Evolutionary conservation across 495 filamentous ascomycete species (phyloP), one percentile per base, ranked within the genome.

Genomic region (Penicillium ucsense): DNA sequence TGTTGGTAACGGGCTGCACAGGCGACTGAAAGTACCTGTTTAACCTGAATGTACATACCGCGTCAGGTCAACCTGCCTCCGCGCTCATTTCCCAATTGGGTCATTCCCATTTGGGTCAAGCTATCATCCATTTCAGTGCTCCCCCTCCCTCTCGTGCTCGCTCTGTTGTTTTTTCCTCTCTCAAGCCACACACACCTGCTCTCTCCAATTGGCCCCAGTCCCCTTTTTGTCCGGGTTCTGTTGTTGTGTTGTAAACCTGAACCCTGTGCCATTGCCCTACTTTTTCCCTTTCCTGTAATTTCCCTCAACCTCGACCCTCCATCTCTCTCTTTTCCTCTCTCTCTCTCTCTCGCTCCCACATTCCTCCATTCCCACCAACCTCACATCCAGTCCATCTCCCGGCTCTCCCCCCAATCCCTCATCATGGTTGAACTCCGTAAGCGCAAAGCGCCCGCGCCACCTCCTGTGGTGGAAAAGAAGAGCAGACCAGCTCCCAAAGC

Each of bases 391-490:
- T 10, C 34, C 34, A 35, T 7, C 34, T 35, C 34, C 35, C 34
- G 34, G 2, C 34, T 32, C 10, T 12, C 35, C 8, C 5, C 7
- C 11, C 46, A 31, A 42, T 43, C 42, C 12, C 36, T 31, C 54
- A 57, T 29, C n/a, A 78, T 78, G 74, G 70, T 75, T 47, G 84
- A 88, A 70, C 73, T 88, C 35, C 77, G 85, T 63, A 89, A 89
- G 72, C 81, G 85, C 71, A 87, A 86, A 66, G 78, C 83, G 44
- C 72, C 76, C 38, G 58, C 64, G 40, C 72, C 75, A 48, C 74
- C 79, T 30, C 70, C 72, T 37, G 67, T 76, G 45, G 62, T 73
- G 30, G 71, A 75, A 27, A 84, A 80, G 54, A 79, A 73, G 65
- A 71, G 68, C 57, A 75, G 64, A 46, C 69, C 60, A 49, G 56